phyloP scores from a whole-genome alignment of 495 filamentous ascomycete species.

The Pyronema omphalodes region DNA sequence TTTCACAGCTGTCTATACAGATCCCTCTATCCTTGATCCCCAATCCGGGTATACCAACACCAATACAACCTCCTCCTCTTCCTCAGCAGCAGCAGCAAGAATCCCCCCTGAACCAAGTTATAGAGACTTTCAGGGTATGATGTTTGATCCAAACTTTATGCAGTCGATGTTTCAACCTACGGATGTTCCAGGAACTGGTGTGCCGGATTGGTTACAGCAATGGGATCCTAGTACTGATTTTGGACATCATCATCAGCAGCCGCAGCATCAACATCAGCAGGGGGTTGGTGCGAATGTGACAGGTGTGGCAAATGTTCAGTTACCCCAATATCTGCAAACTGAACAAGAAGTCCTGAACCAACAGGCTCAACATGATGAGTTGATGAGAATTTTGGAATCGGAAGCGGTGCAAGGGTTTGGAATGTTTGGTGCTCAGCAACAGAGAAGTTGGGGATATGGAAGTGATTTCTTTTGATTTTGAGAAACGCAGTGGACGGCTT shows the following conservation, averaged over 20 bases:
- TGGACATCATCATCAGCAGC: background rate
- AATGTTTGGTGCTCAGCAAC: background rate
- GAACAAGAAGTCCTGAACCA: conserved; percentile 12
- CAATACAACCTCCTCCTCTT: background rate
- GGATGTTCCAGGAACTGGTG: background rate
- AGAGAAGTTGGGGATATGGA: background rate
- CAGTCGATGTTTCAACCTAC: background rate
- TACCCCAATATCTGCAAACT: background rate
- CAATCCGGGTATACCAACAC: background rate
- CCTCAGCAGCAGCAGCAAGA: background rate
- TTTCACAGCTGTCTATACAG: background rate
- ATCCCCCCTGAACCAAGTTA: background rate
- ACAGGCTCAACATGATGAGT: conserved; percentile 20
- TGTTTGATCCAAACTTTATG: conserved; percentile 14
- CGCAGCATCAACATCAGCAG: background rate
- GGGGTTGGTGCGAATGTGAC: too few species aligned
- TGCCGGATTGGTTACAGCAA: background rate
- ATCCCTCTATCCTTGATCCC: background rate
- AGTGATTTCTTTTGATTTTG: background rate
- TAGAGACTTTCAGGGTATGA: conserved; percentile 12
- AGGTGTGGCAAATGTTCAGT: background rate
- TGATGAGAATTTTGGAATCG: conserved; percentile 20
- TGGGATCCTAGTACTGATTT: background rate
- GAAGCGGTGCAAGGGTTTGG: conserved; percentile 15
- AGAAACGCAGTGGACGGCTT: too few species aligned